Conservation (phyloP, 2,329 filamentous ascomycete species). For the Neofusicoccum sp. region DNA sequence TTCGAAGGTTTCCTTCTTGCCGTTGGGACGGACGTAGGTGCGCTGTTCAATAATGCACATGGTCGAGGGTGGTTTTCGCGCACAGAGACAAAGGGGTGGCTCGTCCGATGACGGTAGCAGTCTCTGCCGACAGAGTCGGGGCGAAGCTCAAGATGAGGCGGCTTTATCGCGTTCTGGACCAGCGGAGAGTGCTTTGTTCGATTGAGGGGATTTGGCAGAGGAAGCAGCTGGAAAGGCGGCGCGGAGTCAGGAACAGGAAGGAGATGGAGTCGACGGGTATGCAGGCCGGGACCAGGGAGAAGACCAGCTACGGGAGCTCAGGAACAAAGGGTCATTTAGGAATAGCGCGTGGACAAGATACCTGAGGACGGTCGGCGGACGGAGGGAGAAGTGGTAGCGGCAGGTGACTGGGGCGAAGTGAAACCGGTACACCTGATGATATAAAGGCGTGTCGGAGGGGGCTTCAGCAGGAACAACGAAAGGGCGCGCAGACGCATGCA, state of each 20-base stretch:
- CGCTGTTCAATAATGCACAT: conserved; percentile 14
- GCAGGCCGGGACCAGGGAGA: neutral
- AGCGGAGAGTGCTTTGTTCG: neutral
- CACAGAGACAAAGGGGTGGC: neutral
- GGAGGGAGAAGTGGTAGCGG: neutral
- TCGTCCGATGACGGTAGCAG: neutral
- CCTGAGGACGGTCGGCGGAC: no score
- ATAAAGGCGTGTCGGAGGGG: neutral
- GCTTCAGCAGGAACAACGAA: neutral
- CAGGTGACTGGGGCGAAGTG: conserved; percentile 8
- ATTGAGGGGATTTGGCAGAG: neutral
- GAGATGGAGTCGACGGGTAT: conserved; percentile 4
- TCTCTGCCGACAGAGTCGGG: neutral
- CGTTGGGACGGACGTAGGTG: conserved; percentile 7
- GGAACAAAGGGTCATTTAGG: conserved; percentile 15
- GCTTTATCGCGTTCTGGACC: neutral
- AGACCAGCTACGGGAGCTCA: conserved; percentile 3
- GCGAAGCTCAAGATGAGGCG: neutral
- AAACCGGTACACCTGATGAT: conserved; percentile 15
- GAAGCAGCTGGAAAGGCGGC: conserved; percentile 6
- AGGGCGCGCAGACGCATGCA: neutral
- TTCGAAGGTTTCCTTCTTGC: conserved; percentile 7
- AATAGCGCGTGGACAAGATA: conserved; percentile 10
- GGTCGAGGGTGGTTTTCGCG: neutral
- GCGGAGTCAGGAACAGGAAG: conserved; percentile 7